These are phyloP conservation scores for Chondrostereum purpureum DNA, from an alignment of 1,284 basidiomycete genomes.

Conservation along the genomic window DNA sequence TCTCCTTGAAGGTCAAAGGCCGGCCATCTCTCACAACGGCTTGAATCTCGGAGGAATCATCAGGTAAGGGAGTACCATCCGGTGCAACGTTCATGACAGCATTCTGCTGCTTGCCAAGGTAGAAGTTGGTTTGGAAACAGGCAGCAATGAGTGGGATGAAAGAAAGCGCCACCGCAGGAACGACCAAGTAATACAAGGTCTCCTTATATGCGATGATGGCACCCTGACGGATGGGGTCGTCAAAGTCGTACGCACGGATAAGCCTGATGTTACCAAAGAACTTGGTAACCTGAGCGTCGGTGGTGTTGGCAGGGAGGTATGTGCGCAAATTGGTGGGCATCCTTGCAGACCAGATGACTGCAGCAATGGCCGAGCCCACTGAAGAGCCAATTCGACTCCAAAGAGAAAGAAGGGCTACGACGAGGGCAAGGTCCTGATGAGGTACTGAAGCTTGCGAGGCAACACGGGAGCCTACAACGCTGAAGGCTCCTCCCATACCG, in stretches of 20 bases:
- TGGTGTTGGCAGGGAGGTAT: slow-evolving; percentile 14
- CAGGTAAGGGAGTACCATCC: slow-evolving; percentile 8
- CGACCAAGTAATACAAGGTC: slow-evolving; percentile 18
- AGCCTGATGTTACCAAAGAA: slow-evolving; percentile 17
- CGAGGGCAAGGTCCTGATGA: slow-evolving; percentile 21
- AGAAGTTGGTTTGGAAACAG: slow-evolving; percentile 16
- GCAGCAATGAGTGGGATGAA: slow-evolving; percentile 17
- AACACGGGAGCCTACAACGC: slow-evolving; percentile 19
- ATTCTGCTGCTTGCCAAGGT: slow-evolving; percentile 12
- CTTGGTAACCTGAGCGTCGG: slow-evolving; percentile 15
- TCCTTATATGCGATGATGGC: slow-evolving; percentile 17
- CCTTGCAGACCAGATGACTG: slow-evolving; percentile 18
- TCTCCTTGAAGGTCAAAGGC: slow-evolving; percentile 7
- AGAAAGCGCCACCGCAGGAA: slow-evolving; percentile 17
- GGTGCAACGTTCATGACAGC: slow-evolving; percentile 12
- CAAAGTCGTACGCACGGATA: slow-evolving; percentile 14
- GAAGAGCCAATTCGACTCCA: slow-evolving; percentile 18
- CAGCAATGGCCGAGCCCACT: slow-evolving; percentile 20
- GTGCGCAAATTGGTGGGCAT: slow-evolving; percentile 16
- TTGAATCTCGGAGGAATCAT: neutral
- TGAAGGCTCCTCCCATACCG: slow-evolving; percentile 19
- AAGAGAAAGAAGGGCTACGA: slow-evolving; percentile 18
- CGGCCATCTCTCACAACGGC: neutral
- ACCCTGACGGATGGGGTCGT: slow-evolving; percentile 8
- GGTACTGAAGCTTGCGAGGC: slow-evolving; percentile 20